Conservation (phyloP, 208 protist genomes). For the Tritrichomonas foetus region DNA sequence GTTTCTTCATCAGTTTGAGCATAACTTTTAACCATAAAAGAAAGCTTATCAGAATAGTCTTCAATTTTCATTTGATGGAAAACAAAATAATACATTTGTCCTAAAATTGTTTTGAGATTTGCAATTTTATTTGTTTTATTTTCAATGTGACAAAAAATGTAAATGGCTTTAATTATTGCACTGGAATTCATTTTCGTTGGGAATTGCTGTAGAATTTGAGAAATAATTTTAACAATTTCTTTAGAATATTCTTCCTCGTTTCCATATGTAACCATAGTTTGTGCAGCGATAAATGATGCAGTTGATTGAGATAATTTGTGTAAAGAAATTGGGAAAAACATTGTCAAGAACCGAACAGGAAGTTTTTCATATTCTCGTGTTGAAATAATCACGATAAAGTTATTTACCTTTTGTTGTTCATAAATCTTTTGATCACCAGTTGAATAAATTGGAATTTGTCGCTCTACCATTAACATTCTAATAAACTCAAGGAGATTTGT, state of each 20-base stretch:
- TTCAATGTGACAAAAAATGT: too few species aligned
- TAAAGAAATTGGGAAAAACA: background rate
- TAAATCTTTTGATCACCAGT: constrained; percentile 6
- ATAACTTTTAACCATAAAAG: background rate
- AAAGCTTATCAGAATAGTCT: background rate
- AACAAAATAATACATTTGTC: too few species aligned
- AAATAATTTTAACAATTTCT: background rate
- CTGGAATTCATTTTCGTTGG: background rate
- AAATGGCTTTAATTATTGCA: too few species aligned
- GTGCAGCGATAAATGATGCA: background rate
- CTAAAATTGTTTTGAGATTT: too few species aligned
- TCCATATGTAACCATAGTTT: background rate
- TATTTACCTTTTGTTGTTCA: background rate
- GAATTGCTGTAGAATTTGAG: background rate
- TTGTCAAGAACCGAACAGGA: background rate
- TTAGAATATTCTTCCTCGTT: background rate
- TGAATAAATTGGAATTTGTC: background rate
- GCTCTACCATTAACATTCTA: background rate
- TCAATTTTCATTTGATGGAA: too few species aligned
- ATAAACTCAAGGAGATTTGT: background rate
- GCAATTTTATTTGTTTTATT: too few species aligned
- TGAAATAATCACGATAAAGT: background rate
- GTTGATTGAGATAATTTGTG: background rate
- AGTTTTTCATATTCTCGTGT: background rate
- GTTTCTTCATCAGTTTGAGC: background rate